Evolutionary conservation across 1,284 basidiomycete species (phyloP).

Genomic region (Hortiboletus rubellus): DNA sequence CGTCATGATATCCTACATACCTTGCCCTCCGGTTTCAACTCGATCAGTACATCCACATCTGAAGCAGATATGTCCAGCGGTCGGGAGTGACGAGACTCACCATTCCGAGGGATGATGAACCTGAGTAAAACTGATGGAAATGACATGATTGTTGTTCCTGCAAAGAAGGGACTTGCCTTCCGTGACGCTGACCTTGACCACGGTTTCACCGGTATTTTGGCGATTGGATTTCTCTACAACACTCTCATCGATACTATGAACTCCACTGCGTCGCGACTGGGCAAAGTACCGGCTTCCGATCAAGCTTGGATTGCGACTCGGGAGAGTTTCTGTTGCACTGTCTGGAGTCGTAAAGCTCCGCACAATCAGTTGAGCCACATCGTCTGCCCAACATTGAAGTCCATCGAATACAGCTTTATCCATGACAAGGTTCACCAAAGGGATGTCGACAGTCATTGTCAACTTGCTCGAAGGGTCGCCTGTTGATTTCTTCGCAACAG

Average conservation of each 20-base stretch:
- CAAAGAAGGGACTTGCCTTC: conserved; percentile 48
- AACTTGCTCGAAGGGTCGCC: conserved; percentile 23
- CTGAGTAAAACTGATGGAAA: conserved; percentile 42
- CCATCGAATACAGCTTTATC: conserved; percentile 69
- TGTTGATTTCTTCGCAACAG: conserved; percentile 5
- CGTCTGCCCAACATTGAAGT: conserved; percentile 85
- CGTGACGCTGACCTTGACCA: conserved; percentile 53
- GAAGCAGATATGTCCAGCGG: conserved; percentile 63
- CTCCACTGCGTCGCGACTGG: conserved; percentile 50
- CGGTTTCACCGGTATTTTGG: conserved; percentile 42
- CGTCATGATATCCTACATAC: conserved; percentile 39
- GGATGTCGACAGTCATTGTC: conserved; percentile 55
- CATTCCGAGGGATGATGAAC: conserved; percentile 43
- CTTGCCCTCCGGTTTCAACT: conserved; percentile 69
- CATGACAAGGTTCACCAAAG: conserved; percentile 63
- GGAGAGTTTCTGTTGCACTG: conserved; percentile 36
- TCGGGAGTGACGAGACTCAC: conserved; percentile 24
- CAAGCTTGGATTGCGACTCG: conserved; percentile 63
- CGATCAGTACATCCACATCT: conserved; percentile 64
- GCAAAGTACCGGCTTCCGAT: conserved; percentile 85
- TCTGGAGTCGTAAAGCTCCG: conserved; percentile 31
- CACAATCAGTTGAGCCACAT: conserved; percentile 69
- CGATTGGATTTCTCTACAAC: conserved; percentile 27
- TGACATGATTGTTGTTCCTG: not conserved
- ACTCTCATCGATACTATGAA: conserved; percentile 39